Evolutionary conservation across 805 yeast genomes (phyloP).

Genomic region (Saccharomycopsis schoenii): DNA sequence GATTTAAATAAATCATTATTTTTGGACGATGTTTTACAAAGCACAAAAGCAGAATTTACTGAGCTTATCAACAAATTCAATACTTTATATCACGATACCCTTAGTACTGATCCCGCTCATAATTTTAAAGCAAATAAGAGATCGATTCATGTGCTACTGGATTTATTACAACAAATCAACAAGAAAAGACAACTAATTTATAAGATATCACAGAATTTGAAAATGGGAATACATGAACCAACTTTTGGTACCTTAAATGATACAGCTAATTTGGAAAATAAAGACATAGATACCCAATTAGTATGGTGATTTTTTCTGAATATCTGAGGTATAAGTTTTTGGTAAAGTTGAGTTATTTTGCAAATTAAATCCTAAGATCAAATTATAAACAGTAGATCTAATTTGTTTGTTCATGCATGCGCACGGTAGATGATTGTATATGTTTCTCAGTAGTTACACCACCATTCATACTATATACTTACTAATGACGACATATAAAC

Average conservation of each 20-base stretch:
- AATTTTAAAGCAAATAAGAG: slow-evolving; percentile 9
- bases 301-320: background rate
- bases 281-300: background rate
- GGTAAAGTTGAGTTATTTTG: background rate
- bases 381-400: too few species aligned
- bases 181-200: slow-evolving; percentile 13
- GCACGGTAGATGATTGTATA: background rate
- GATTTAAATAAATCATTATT: background rate
- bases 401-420: too few species aligned
- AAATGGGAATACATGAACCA: background rate
- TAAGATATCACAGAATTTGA: background rate
- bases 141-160: slow-evolving; percentile 7
- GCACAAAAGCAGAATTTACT: slow-evolving; percentile 7
- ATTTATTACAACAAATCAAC: slow-evolving; percentile 4
- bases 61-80: slow-evolving; percentile 6
- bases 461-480: too few species aligned
- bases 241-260: background rate
- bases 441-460: background rate
- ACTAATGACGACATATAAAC: too few species aligned
- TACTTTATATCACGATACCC: background rate
- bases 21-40: slow-evolving; percentile 2
- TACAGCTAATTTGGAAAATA: background rate
- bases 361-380: too few species aligned
- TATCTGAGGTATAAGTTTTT: background rate
- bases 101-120: background rate